Evolutionary conservation across 371 early-diverging fungal species (phyloP), one percentile per base, ranked within the genome.

Genomic region (Syncephalastrum contaminatum): DNA sequence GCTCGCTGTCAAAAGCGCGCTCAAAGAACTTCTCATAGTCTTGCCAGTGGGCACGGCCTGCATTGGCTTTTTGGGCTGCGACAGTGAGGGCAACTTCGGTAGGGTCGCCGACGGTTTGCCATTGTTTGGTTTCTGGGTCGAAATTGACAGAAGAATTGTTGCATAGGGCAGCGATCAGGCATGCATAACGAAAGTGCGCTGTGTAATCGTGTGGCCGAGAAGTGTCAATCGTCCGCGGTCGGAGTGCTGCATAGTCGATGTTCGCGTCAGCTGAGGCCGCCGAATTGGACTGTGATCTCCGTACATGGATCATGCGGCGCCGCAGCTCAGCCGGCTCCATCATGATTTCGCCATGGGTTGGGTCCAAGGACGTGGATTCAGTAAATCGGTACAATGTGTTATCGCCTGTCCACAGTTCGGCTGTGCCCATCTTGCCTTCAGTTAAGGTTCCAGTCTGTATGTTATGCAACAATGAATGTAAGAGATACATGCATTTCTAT

Each of bases 361-460:
- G 85, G 59, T 88, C 84, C 53, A 88, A 57, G 41, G 81, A 82
- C 0, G 88, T 87, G 15, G 88, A 79, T 44, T 84, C 75, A 14
- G 79, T 85, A 48, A 88, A 86, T n/a, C 68, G 72, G 55, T 88
- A 92, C 8, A 77, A 60, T 4, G 75, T 65, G 52, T 84, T 77
- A 51, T 88, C 88, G 2, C 81, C 73, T n/a, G 87, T 84, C 82
- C 88, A 91, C 39, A 89, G 59, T 63, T 86, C 83, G 44, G 82
- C 56, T 8, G 86, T 80, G 14, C 86, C 88, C 94, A 92, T 91
- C 78, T 94, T 94, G 55, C 96, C 96, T 74, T 94, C 91, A 3
- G 97, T 96, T 47, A 98, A 70, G 0, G 97, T 97, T 24, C 97
- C 97, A 0, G 96, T 97, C 85, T 98, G 53, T 18, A 43, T 43